Evolutionary conservation across 495 filamentous ascomycete genomes (phyloP).

Genomic region (Penicilliopsis zonata): DNA sequence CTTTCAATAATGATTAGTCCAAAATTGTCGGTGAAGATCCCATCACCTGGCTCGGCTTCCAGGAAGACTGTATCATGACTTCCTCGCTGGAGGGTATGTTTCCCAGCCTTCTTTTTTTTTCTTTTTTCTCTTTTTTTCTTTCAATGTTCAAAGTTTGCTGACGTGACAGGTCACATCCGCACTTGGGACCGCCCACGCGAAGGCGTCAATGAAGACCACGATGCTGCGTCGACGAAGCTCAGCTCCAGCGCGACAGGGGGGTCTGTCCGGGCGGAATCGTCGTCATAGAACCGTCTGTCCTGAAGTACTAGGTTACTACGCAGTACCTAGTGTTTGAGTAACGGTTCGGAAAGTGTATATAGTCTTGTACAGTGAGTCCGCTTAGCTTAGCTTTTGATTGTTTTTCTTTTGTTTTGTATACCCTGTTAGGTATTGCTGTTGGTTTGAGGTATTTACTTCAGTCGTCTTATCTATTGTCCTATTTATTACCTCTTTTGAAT

Average conservation of each 20-base stretch:
- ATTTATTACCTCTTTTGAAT: too few species aligned
- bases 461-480: too few species aligned
- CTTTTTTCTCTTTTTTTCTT: conserved; percentile 2
- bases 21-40: conserved; percentile 82
- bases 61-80: conserved; percentile 84
- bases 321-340: too few species aligned
- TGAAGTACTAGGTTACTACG: too few species aligned
- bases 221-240: conserved; percentile 8
- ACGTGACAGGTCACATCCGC: conserved; percentile 61
- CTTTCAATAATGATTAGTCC: too few species aligned
- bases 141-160: conserved; percentile 6
- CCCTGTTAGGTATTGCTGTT: too few species aligned
- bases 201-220: conserved; percentile 22
- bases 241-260: conserved; percentile 10
- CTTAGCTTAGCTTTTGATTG: too few species aligned
- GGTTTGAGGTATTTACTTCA: too few species aligned
- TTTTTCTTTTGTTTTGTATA: too few species aligned
- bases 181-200: conserved; percentile 76
- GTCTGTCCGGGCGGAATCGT: conserved; percentile 7
- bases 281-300: too few species aligned
- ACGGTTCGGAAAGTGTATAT: too few species aligned
- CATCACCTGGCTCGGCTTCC: conserved; percentile 79
- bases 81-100: conserved; percentile 70
- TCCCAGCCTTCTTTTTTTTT: conserved; percentile 5
- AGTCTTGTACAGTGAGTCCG: too few species aligned